These are phyloP conservation scores for Cyclostephanos invisitatus DNA, from an alignment of 108 stramenopile species.

Conservation along the genomic window DNA sequence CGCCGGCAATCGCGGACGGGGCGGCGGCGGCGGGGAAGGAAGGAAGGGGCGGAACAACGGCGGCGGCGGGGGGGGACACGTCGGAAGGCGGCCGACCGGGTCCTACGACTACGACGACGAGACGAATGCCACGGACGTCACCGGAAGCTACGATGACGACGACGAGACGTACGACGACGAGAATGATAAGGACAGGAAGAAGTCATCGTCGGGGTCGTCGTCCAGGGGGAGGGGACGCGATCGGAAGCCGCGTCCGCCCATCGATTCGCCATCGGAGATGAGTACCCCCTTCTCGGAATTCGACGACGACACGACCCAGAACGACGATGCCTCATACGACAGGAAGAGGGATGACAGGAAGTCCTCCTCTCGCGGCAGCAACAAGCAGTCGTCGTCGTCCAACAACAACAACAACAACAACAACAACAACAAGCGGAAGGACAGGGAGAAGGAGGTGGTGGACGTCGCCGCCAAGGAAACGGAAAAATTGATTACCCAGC, in stretches of 20 bases:
- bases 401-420: constrained; percentile 6
- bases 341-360: constrained; percentile 4
- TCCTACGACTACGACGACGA: constrained; percentile 49
- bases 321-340: constrained; percentile 23
- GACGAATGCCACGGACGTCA: constrained; percentile 37
- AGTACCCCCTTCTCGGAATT: constrained; percentile 13
- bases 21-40: not conserved
- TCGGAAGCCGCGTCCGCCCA: constrained; percentile 22
- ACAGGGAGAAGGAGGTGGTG: not conserved
- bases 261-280: constrained; percentile 15
- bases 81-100: constrained; percentile 25
- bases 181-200: constrained; percentile 6
- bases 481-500: constrained; percentile 45
- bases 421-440: constrained; percentile 7
- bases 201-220: not conserved
- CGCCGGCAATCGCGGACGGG: not conserved
- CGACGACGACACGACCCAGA: constrained; percentile 24
- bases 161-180: constrained; percentile 34
- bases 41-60: not conserved
- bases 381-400: too few species aligned
- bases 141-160: constrained; percentile 29
- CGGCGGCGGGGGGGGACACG: not conserved
- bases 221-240: constrained; percentile 22
- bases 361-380: not conserved
- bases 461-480: constrained; percentile 23